Evolutionary conservation across 23 red algal species (phyloP), one percentile per base, ranked within the genome.

Genomic region (Gracilaria vermiculophylla): DNA sequence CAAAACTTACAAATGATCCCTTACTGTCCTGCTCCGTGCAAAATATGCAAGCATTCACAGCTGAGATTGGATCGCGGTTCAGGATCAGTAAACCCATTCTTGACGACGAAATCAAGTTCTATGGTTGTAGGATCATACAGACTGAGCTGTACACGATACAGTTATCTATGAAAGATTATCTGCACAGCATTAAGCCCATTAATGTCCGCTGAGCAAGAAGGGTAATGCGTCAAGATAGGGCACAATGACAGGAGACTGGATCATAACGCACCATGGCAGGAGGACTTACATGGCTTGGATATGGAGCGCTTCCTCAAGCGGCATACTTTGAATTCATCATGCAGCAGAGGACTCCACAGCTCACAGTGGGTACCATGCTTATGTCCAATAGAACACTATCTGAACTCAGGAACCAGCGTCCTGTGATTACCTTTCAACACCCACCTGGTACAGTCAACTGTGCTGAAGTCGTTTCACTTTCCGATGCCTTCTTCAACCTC

Each of bases 1-100:
- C 80, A 25, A 85, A 72, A 60, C 58, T 85, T 48, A 85, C 80
- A 17, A 34, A 71, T 32, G 80, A 85, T 70, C 80, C 69, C 17
- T 39, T 69, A 0, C 69, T 85, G 42, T 19, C 80, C 29, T 56
- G 80, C 8, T 7, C 9, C 47, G 49, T 85, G 28, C 21, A 20
- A 31, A 70, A 21, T n/a, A 85, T 85, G 27, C 40, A 72, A 41
- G 37, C 11, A 13, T 71, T 85, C 49, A 8, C 80, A 11, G 57
- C 36, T 21, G 32, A 69, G 10, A 85, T 72, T 45, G 45, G 29
- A 69, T 4, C 9, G 36, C 36, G 80, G 42, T 69, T 85, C 49
- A 34, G 47, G 33, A 85, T 85, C n/a, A 85, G 80, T 34, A 85
- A 85, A 32, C 14, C 61, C 13, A 69, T 85, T 70, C 0, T 69